Evolutionary conservation across 257 asterid species (phyloP).

Genomic region (Cinchona pubescens): DNA sequence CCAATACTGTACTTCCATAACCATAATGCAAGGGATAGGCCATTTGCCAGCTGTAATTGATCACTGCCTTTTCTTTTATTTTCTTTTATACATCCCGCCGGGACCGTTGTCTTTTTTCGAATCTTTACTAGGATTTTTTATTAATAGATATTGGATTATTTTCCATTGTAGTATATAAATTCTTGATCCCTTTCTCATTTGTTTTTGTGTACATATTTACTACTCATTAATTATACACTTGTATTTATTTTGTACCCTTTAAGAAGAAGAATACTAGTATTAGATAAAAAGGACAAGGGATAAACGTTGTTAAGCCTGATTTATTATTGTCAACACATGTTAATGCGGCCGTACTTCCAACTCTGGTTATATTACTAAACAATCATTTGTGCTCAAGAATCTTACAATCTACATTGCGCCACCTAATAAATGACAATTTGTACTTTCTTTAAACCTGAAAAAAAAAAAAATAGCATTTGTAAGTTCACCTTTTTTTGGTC

Average conservation of each 20-base stretch:
- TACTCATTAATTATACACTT: not conserved
- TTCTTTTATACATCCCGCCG: not conserved
- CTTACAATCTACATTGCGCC: not conserved
- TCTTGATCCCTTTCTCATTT: not conserved
- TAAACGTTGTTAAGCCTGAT: not conserved
- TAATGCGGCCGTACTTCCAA: not conserved
- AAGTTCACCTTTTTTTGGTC: not conserved
- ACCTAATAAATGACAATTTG: not conserved
- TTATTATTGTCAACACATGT: not conserved
- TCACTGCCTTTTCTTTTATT: slow-evolving; percentile 22
- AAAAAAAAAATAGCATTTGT: too few relatives aligned
- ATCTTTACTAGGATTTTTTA: not conserved
- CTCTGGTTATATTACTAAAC: not conserved
- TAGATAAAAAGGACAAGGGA: not conserved
- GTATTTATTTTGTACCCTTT: too few relatives aligned
- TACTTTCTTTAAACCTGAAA: not conserved
- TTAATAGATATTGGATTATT: not conserved
- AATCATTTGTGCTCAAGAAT: not conserved
- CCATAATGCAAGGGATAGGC: slow-evolving; percentile 20
- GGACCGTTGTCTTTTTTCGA: not conserved
- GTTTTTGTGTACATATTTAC: not conserved
- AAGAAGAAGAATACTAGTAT: not conserved
- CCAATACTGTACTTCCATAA: slow-evolving; percentile 6
- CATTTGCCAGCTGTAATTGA: slow-evolving; percentile 44
- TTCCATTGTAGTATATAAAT: not conserved